Evolutionary conservation across 768 basidiomycete species (phyloP).

Genomic region (Lactifluus hygrophoroides): DNA sequence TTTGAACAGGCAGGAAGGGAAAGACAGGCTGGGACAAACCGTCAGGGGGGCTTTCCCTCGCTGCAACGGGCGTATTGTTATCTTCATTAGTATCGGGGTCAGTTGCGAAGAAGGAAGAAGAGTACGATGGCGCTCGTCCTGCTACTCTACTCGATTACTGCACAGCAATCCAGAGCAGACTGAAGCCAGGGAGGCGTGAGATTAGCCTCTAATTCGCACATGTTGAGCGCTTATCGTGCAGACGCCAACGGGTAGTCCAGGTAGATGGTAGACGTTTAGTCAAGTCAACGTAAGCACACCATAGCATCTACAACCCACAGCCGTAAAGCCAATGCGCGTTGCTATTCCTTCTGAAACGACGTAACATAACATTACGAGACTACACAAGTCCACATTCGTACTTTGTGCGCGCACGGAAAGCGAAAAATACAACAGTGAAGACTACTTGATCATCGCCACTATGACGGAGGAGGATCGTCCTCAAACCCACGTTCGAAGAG

Average conservation of each 20-base stretch:
- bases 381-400: conserved; percentile 3
- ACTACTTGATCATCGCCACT: not conserved
- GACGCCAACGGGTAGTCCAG: too few species aligned
- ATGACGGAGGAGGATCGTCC: conserved; percentile 25
- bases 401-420: not conserved
- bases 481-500: conserved; percentile 71
- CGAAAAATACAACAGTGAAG: conserved; percentile 5
- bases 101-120: not conserved
- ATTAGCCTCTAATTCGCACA: not conserved
- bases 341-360: not conserved
- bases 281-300: not conserved
- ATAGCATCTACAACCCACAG: not conserved
- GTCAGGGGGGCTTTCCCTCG: conserved; percentile 68
- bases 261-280: too few species aligned
- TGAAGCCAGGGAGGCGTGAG: not conserved
- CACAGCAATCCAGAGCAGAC: not conserved
- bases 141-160: not conserved
- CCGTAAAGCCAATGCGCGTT: not conserved
- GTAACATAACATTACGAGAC: conserved; percentile 2
- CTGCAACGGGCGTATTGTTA: conserved; percentile 90
- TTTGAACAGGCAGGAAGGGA: not conserved
- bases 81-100: conserved; percentile 51
- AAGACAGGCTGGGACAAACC: conserved; percentile 31
- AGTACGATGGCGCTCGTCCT: not conserved
- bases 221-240: not conserved